phyloP scores from a whole-genome alignment of 2,329 filamentous ascomycete genomes.

The Verticillium albo-atrum region DNA sequence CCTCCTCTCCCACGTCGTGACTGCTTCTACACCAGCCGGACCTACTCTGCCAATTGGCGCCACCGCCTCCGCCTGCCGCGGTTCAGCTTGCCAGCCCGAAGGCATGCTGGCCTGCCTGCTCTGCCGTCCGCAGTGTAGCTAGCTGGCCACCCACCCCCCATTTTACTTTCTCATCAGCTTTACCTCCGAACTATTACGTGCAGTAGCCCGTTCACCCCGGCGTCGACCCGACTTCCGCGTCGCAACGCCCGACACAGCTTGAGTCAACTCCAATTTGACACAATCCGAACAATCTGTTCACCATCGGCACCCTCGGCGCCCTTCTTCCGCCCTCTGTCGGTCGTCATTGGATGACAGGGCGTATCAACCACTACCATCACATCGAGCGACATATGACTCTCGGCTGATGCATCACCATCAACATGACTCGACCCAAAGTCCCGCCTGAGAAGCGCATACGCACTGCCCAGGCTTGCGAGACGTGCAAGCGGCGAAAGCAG shows the following conservation, averaged over 20 bases:
- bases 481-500: constrained; percentile 63
- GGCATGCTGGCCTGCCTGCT: background rate
- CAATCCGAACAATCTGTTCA: background rate
- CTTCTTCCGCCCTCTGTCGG: background rate
- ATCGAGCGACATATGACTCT: background rate
- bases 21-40: background rate
- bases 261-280: background rate
- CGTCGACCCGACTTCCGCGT: constrained; percentile 5
- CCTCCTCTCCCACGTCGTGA: background rate
- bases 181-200: background rate
- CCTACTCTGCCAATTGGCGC: background rate
- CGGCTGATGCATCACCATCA: constrained; percentile 16
- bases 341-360: constrained; percentile 12
- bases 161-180: background rate
- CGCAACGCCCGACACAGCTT: background rate
- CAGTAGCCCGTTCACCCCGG: constrained; percentile 5
- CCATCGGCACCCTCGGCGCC: background rate
- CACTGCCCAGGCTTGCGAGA: constrained; percentile 59
- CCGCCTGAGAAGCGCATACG: constrained; percentile 57
- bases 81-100: background rate
- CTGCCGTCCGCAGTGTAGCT: background rate
- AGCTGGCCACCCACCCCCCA: background rate
- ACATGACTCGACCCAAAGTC: constrained; percentile 51
- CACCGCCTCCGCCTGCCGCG: background rate
- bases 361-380: background rate